Base-by-base conservation (phyloP, 768 basidiomycete genomes). In the Cystofilobasidium capitatum region DNA sequence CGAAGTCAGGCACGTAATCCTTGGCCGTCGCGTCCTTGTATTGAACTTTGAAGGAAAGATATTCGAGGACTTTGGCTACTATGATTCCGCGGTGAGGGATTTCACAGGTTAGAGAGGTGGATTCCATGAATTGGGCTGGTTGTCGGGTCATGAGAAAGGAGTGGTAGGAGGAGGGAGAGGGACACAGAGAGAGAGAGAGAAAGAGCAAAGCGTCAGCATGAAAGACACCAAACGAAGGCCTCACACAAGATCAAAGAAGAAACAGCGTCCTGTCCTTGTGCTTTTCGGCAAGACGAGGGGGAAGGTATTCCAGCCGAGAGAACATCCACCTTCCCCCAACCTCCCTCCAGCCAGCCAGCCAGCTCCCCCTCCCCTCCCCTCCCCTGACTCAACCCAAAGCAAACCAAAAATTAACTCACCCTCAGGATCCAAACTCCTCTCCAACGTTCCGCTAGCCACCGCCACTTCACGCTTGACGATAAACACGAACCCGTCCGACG, bases 21-120 rank as follows among this genome's bases (percentile, higher is more conserved):
- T 86, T 89, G 9, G 83, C 79, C 0, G 82, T 83, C 1, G 79
- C 80, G n/a, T 82, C 81, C 69, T 86, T 44, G 74, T 89, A 91
- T 69, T 90, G 82, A 0, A 84, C 80, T 78, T 88, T 92, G 81
- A 88, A 92, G 37, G 83, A 80, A 79, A 94, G 88, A 74, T 91
- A 96, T 76, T 97, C 92, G 47, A 90, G 81, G 62, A 94, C 80
- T 74, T 90, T 92, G 77, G 92, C 89, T 1, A 89, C 83, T 40
- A 94, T 85, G 31, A 87, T 82, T 1, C 79, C 81, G 35, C 81
- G 81, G 72, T 14, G 68, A 22, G 51, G 51, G 14, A 55, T 17
- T 17, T 55, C 51, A 31, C 51, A 55, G 14, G 29, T 33, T 26
- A 31, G 29, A 31, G 51, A 55, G 17, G 29, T 2, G 5, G 51